These are phyloP conservation scores for Lepraria neglecta DNA, from an alignment of 495 filamentous ascomycete species.

Conservation along the genomic window DNA sequence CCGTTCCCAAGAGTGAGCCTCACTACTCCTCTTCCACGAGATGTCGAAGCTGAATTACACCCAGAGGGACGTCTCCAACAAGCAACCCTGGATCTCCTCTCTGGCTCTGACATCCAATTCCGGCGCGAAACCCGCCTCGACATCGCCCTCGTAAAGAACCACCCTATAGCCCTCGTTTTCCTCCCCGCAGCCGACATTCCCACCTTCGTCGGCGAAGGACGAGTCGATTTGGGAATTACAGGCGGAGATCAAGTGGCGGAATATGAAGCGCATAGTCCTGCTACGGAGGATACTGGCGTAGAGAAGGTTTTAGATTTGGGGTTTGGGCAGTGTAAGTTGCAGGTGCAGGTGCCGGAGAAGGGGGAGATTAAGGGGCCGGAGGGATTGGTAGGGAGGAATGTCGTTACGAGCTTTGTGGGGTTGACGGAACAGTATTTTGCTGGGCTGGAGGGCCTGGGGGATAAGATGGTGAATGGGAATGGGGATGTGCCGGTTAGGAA, in stretches of 20 bases:
- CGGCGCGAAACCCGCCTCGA: conserved; percentile 86
- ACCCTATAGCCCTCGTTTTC: conserved; percentile 92
- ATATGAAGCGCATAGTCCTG: conserved; percentile 66
- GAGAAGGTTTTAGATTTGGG: conserved; percentile 81
- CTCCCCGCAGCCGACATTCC: conserved; percentile 96
- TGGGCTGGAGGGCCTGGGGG: conserved; percentile 51
- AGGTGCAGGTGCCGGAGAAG: conserved; percentile 91
- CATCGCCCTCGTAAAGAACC: conserved; percentile 93
- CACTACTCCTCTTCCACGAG: conserved; percentile 11
- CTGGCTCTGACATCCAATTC: conserved; percentile 94
- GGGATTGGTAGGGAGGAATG: conserved; percentile 85
- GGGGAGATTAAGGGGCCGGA: conserved; percentile 60
- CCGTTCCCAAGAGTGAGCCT: conserved; percentile 86
- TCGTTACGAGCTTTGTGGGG: conserved; percentile 89
- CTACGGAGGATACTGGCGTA: conserved; percentile 53
- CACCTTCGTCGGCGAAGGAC: conserved; percentile 90
- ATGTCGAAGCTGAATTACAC: not conserved
- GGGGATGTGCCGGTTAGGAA: conserved; percentile 35
- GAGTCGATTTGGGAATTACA: conserved; percentile 90
- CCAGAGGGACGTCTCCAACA: conserved; percentile 88
- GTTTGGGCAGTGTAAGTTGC: conserved; percentile 85
- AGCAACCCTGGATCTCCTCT: conserved; percentile 77
- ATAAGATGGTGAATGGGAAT: conserved; percentile 21
- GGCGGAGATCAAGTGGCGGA: conserved; percentile 88
- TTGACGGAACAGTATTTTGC: conserved; percentile 77